Evolutionary conservation across 495 filamentous ascomycete genomes (phyloP).

Genomic region (Penicillium pulvis): DNA sequence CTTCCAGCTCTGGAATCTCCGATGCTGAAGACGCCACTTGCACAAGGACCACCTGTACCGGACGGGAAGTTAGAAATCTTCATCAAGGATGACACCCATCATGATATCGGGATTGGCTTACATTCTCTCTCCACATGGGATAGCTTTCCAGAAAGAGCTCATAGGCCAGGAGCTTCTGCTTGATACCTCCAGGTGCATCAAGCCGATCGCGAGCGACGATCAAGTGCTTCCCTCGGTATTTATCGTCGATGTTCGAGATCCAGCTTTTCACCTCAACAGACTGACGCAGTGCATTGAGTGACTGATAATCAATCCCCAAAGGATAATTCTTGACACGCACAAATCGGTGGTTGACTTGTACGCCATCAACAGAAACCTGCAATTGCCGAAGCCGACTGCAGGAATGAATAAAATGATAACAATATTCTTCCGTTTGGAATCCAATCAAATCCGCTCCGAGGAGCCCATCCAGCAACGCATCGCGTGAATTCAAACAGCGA

Average conservation of each 20-base stretch:
- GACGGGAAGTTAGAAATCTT: neutral
- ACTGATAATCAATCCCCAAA: constrained; percentile 65
- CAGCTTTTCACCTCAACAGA: constrained; percentile 69
- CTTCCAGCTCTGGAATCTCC: constrained; percentile 75
- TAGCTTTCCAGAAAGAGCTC: constrained; percentile 86
- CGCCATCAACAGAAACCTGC: constrained; percentile 75
- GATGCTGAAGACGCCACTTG: constrained; percentile 83
- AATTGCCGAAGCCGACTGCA: constrained; percentile 81
- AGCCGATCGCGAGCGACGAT: constrained; percentile 89
- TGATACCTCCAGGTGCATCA: constrained; percentile 80
- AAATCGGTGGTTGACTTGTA: constrained; percentile 80
- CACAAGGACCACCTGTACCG: constrained; percentile 66
- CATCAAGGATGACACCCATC: neutral
- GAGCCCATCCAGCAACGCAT: constrained; percentile 80
- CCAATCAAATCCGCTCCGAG: constrained; percentile 86
- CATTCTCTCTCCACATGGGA: constrained; percentile 78
- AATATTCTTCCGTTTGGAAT: constrained; percentile 89
- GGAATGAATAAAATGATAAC: constrained; percentile 86
- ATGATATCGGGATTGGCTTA: constrained; percentile 16
- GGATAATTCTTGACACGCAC: constrained; percentile 65
- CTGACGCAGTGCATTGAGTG: constrained; percentile 62
- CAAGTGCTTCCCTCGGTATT: constrained; percentile 76
- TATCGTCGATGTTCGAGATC: constrained; percentile 68
- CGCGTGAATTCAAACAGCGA: constrained; percentile 76
- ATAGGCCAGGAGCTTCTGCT: constrained; percentile 84